phyloP scores from a whole-genome alignment of 192 early-diverging fungal species.

The Linnemannia schmuckeri region DNA sequence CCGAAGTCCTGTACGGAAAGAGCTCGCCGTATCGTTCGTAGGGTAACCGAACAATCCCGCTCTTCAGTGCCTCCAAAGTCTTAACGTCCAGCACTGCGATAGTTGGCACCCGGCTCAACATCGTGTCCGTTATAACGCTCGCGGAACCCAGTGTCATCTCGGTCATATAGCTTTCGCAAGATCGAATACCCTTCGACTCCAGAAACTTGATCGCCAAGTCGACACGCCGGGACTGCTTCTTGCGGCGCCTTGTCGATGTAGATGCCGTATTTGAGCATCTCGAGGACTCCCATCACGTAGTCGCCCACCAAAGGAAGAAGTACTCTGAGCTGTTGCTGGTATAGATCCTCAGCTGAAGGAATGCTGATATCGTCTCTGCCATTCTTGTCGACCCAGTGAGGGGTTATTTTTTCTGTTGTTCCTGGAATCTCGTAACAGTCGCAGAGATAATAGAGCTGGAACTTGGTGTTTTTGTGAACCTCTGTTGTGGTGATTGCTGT shows the following conservation, averaged over 20 bases:
- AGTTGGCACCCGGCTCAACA: background rate
- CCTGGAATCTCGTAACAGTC: slow-evolving; percentile 25
- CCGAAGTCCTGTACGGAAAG: background rate
- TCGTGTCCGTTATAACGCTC: background rate
- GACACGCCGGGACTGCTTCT: background rate
- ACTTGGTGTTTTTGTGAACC: background rate
- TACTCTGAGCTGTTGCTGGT: background rate
- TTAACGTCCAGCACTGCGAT: background rate
- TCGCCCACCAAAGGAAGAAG: background rate
- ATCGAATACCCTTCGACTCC: background rate
- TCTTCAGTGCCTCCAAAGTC: background rate
- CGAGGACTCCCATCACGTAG: slow-evolving; percentile 33
- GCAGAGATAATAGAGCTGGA: slow-evolving; percentile 32
- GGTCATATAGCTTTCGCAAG: background rate
- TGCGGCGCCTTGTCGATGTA: slow-evolving; percentile 1
- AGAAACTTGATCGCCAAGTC: slow-evolving; percentile 18
- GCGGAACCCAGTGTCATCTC: background rate
- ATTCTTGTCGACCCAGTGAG: slow-evolving; percentile 16
- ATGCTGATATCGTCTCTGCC: background rate
- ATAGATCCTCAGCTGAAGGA: background rate
- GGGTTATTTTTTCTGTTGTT: background rate
- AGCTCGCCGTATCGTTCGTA: background rate
- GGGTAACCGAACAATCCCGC: background rate
- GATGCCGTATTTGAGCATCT: slow-evolving; percentile 30
- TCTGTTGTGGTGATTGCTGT: background rate